These are phyloP conservation scores for Psophocarpus tetragonolobus DNA, from an alignment of 306 rosid species.

Conservation along the genomic window DNA sequence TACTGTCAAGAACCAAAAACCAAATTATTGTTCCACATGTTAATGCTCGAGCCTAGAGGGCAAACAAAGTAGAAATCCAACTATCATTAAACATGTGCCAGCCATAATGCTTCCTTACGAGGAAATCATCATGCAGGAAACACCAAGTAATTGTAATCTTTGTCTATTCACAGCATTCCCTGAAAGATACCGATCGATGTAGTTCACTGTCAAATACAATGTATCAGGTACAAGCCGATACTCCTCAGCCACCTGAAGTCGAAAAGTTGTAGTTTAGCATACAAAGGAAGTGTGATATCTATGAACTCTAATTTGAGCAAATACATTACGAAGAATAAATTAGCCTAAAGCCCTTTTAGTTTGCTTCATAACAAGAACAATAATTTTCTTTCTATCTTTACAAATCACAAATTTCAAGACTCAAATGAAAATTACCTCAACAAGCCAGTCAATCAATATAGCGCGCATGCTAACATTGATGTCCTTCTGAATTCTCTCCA, in stretches of 20 bases:
- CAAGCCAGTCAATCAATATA: conserved; percentile 85
- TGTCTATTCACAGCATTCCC: conserved; percentile 84
- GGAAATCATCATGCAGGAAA: conserved; percentile 94
- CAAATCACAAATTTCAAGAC: not conserved
- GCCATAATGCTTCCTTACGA: conserved; percentile 56
- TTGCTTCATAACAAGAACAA: not conserved
- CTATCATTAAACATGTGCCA: not conserved
- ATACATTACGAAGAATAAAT: not conserved
- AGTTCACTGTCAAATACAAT: conserved; percentile 79
- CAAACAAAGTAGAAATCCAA: not conserved
- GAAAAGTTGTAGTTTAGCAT: conserved; percentile 24
- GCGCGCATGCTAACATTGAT: conserved; percentile 79
- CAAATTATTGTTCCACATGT: not conserved
- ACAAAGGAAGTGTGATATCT: not conserved
- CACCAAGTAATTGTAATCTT: conserved; percentile 77
- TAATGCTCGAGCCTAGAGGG: not conserved
- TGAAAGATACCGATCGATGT: conserved; percentile 80
- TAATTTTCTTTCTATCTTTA: not conserved
- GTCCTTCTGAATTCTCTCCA: conserved; percentile 82
- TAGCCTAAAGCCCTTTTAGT: not conserved
- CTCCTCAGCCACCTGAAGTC: conserved; percentile 84
- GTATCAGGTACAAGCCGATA: conserved; percentile 90
- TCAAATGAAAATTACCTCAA: conserved; percentile 59
- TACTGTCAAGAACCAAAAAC: conserved; percentile 45
- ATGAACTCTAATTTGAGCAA: not conserved